Evolutionary conservation across 495 filamentous ascomycete genomes (phyloP).

Genomic region (Hypoxylon crocopeplum): DNA sequence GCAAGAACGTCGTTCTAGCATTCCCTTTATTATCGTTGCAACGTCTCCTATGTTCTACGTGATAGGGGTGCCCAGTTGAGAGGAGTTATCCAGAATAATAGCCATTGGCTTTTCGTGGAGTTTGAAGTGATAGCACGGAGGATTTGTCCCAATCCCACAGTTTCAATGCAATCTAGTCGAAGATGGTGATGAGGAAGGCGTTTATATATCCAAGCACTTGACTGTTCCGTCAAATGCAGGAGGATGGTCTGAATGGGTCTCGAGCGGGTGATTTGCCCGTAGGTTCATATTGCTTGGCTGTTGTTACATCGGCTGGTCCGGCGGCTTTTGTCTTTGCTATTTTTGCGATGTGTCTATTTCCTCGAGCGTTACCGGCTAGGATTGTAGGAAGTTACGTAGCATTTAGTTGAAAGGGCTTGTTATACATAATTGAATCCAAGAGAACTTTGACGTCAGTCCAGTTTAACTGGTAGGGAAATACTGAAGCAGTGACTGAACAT

Average conservation of each 20-base stretch:
- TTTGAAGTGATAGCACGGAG: slow-evolving; percentile 5
- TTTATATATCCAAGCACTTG: slow-evolving; percentile 25
- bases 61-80: slow-evolving; percentile 8
- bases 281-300: slow-evolving; percentile 19
- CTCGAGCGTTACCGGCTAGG: slow-evolving; percentile 11
- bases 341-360: slow-evolving; percentile 20
- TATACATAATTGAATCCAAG: slow-evolving; percentile 31
- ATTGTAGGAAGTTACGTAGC: slow-evolving; percentile 14
- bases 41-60: neutral
- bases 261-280: neutral
- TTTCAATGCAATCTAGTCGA: slow-evolving; percentile 2
- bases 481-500: too few species aligned
- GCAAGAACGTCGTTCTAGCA: neutral
- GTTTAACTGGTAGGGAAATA: too few species aligned
- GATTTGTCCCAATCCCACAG: neutral
- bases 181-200: slow-evolving; percentile 18
- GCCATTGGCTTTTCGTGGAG: slow-evolving; percentile 10
- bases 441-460: slow-evolving; percentile 17
- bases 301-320: slow-evolving; percentile 42
- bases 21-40: slow-evolving; percentile 7
- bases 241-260: neutral
- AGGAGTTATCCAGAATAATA: slow-evolving; percentile 16
- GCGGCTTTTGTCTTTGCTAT: slow-evolving; percentile 30
- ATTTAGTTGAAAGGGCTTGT: slow-evolving; percentile 9
- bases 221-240: slow-evolving; percentile 4